A percentile compares a stretch with the other conserved stretches of the same genome.
Conservation (phyloP, 768 basidiomycete species). For the Podaxis mareebaensis region DNA sequence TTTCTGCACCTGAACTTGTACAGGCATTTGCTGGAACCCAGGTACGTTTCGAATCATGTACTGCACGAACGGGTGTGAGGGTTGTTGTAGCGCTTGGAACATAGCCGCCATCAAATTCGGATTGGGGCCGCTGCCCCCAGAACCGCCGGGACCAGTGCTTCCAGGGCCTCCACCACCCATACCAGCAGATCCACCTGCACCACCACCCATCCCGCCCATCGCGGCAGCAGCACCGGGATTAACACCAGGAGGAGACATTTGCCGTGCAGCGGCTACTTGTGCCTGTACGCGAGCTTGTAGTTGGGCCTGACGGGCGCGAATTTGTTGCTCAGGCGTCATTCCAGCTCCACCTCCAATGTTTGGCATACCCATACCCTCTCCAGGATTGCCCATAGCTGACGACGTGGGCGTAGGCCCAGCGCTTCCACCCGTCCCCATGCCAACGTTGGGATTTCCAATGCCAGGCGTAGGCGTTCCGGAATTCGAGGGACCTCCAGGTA, state of each 20-base stretch:
- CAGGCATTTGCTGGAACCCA: constrained; percentile 51
- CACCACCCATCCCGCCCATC: constrained; percentile 14
- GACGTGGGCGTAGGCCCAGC: constrained; percentile 17
- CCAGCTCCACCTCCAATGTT: constrained; percentile 12
- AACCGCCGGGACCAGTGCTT: constrained; percentile 16
- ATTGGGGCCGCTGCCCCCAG: not conserved
- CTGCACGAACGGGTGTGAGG: constrained; percentile 57
- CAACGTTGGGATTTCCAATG: constrained; percentile 11
- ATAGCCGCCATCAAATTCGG: constrained; percentile 21
- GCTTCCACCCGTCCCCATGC: constrained; percentile 11
- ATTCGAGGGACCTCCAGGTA: constrained; percentile 11
- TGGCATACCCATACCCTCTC: constrained; percentile 21
- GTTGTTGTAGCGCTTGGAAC: constrained; percentile 52
- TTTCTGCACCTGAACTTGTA: constrained; percentile 60
- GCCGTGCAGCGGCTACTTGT: constrained; percentile 28
- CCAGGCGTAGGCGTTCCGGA: constrained; percentile 21
- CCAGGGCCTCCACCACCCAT: constrained; percentile 16
- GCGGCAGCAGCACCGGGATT: constrained; percentile 11
- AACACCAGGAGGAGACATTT: constrained; percentile 37
- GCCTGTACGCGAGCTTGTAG: constrained; percentile 30
- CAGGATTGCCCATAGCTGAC: constrained; percentile 25
- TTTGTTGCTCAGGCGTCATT: constrained; percentile 24
- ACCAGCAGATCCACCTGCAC: constrained; percentile 6
- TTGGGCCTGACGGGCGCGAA: constrained; percentile 36
- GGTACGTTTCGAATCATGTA: constrained; percentile 54